phyloP scores from a whole-genome alignment of 2,329 filamentous ascomycete species.

The Waltergamsia citrina region DNA sequence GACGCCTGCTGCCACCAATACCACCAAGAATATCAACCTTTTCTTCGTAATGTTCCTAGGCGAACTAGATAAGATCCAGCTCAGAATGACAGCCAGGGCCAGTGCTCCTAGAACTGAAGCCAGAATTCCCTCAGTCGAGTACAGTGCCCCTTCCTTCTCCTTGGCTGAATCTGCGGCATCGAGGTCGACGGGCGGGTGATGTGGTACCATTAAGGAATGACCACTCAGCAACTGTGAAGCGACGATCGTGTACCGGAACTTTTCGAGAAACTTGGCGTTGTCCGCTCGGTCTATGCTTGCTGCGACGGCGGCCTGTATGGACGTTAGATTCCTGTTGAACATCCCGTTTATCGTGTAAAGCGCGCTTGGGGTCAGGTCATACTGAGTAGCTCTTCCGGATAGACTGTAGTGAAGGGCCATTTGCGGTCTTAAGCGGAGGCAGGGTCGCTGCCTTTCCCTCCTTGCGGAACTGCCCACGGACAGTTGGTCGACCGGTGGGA shows the following conservation, averaged over 20 bases:
- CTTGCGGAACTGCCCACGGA: conserved; percentile 42
- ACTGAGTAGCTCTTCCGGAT: conserved; percentile 43
- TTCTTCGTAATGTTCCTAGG: conserved; percentile 45
- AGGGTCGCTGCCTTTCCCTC: conserved; percentile 35
- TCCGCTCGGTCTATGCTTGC: conserved; percentile 67
- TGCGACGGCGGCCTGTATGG: conserved; percentile 54
- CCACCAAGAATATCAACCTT: conserved; percentile 36
- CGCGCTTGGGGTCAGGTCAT: conserved; percentile 14
- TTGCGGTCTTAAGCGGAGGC: conserved; percentile 26
- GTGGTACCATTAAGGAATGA: conserved; percentile 39
- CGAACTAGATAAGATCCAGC: conserved; percentile 54
- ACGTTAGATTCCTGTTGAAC: background rate
- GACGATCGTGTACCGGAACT: conserved; percentile 88
- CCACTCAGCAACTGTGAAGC: conserved; percentile 81
- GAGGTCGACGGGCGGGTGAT: conserved; percentile 11
- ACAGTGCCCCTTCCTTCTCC: conserved; percentile 14
- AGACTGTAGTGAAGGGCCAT: conserved; percentile 28
- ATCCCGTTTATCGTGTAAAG: background rate
- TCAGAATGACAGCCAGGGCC: conserved; percentile 60
- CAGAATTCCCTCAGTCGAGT: conserved; percentile 35
- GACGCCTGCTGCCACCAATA: conserved; percentile 44
- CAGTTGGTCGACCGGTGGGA: conserved; percentile 43
- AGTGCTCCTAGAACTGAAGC: conserved; percentile 43
- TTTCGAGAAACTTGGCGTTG: conserved; percentile 78
- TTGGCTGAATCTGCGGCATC: conserved; percentile 3